phyloP scores from a whole-genome alignment of 1,139 yeast species.

The Pichia sp. region DNA sequence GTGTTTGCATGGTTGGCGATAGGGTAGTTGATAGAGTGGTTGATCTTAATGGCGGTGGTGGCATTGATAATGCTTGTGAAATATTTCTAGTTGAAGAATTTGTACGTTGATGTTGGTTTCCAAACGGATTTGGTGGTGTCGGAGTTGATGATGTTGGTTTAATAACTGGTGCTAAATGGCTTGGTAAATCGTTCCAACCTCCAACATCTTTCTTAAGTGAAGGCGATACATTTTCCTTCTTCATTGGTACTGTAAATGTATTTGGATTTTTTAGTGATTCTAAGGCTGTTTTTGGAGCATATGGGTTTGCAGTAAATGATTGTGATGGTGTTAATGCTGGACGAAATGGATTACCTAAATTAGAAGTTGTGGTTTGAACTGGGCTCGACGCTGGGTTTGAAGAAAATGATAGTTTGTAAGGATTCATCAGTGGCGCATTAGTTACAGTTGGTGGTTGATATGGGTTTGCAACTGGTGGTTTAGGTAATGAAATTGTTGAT shows the following conservation, averaged over 20 bases:
- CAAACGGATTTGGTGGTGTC: neutral
- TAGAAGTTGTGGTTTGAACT: neutral
- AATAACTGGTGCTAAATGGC: conserved; percentile 40
- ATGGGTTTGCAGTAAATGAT: conserved; percentile 18
- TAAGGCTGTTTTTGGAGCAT: conserved; percentile 29
- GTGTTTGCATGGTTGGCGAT: conserved; percentile 6
- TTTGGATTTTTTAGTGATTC: conserved; percentile 26
- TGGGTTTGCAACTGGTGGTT: neutral
- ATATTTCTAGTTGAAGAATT: conserved; percentile 16
- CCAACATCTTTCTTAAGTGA: conserved; percentile 55
- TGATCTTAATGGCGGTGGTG: conserved; percentile 24
- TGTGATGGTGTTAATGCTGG: neutral
- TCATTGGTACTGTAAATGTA: conserved; percentile 20
- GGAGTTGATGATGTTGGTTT: conserved; percentile 21
- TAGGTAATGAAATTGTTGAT: neutral
- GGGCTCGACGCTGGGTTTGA: neutral
- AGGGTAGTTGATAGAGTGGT: conserved; percentile 10
- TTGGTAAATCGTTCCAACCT: conserved; percentile 94
- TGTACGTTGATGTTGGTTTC: neutral
- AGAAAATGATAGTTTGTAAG: neutral
- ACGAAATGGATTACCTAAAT: neutral
- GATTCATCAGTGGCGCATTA: neutral
- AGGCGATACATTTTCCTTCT: conserved; percentile 28
- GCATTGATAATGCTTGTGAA: conserved; percentile 24
- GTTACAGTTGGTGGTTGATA: neutral